Evolutionary conservation across 345 rosid species (phyloP).

Genomic region (Euphorbia lathyris): DNA sequence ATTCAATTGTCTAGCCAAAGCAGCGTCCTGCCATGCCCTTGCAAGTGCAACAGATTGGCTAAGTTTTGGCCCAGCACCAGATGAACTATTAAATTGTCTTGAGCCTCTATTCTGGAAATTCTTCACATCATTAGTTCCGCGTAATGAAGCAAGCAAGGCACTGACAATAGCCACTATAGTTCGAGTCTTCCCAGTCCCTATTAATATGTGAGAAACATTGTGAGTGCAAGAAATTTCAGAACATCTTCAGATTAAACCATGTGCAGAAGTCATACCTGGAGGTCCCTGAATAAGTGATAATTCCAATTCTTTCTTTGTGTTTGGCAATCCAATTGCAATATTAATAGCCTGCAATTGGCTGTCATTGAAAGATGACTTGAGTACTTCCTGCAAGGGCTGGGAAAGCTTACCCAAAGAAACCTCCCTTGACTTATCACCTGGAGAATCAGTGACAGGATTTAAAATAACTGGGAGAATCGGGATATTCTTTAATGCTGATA

Average conservation of each 20-base stretch:
- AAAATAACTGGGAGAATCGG: slow-evolving; percentile 76
- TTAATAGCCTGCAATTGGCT: slow-evolving; percentile 84
- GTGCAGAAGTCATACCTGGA: slow-evolving; percentile 58
- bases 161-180: slow-evolving; percentile 92
- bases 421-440: slow-evolving; percentile 31
- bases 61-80: slow-evolving; percentile 46
- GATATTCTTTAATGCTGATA: slow-evolving; percentile 65
- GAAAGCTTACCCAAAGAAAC: slow-evolving; percentile 50
- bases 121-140: slow-evolving; percentile 33
- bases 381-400: slow-evolving; percentile 54
- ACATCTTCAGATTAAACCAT: background rate
- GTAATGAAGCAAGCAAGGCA: slow-evolving; percentile 68
- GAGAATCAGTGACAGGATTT: slow-evolving; percentile 50
- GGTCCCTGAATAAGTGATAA: slow-evolving; percentile 97
- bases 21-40: slow-evolving; percentile 97
- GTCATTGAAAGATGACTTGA: slow-evolving; percentile 79
- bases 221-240: slow-evolving; percentile 3
- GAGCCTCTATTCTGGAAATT: slow-evolving; percentile 27
- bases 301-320: slow-evolving; percentile 49
- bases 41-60: slow-evolving; percentile 70
- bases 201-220: slow-evolving; percentile 10
- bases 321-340: slow-evolving; percentile 53
- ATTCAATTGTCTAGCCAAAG: slow-evolving; percentile 74
- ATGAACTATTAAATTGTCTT: slow-evolving; percentile 40
- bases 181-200: slow-evolving; percentile 97